phyloP scores from a whole-genome alignment of 768 basidiomycete species.

The Porpolomopsis calyptriformis region DNA sequence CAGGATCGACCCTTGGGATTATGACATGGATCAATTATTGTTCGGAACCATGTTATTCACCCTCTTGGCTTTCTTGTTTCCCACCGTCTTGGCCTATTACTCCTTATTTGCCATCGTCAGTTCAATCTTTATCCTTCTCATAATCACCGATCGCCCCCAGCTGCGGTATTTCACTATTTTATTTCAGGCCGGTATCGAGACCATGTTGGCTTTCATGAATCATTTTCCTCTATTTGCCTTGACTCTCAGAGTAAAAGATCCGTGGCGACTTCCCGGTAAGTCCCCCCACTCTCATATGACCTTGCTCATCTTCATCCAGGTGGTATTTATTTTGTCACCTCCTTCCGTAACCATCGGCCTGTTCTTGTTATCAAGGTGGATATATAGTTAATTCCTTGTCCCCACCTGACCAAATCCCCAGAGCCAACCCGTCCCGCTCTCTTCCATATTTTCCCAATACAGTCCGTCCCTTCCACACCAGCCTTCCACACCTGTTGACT shows the following conservation, averaged over 20 bases:
- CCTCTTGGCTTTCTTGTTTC: constrained; percentile 66
- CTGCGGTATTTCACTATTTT: constrained; percentile 44
- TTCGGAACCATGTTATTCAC: constrained; percentile 89
- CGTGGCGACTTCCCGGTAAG: constrained; percentile 69
- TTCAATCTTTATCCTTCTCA: not conserved
- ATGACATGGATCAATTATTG: constrained; percentile 89
- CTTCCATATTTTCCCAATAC: constrained; percentile 49
- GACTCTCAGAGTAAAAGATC: constrained; percentile 76
- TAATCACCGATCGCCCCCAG: constrained; percentile 21
- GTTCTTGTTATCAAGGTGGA: constrained; percentile 26
- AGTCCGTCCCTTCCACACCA: constrained; percentile 34
- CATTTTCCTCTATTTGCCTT: constrained; percentile 88
- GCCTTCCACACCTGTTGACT: too few relatives aligned
- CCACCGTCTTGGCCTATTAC: constrained; percentile 84
- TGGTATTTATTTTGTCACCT: constrained; percentile 22
- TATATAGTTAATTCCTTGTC: constrained; percentile 3
- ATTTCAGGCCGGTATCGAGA: constrained; percentile 53
- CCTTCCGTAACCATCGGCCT: constrained; percentile 13
- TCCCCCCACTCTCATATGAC: constrained; percentile 1
- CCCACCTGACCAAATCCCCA: constrained; percentile 13
- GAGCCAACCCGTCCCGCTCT: constrained; percentile 44
- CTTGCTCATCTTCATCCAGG: constrained; percentile 13
- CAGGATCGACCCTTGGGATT: constrained; percentile 83
- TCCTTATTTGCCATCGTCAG: constrained; percentile 61
- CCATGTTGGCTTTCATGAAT: constrained; percentile 69